phyloP scores from a whole-genome alignment of 495 filamentous ascomycete genomes.

The Tuber magnatum region DNA sequence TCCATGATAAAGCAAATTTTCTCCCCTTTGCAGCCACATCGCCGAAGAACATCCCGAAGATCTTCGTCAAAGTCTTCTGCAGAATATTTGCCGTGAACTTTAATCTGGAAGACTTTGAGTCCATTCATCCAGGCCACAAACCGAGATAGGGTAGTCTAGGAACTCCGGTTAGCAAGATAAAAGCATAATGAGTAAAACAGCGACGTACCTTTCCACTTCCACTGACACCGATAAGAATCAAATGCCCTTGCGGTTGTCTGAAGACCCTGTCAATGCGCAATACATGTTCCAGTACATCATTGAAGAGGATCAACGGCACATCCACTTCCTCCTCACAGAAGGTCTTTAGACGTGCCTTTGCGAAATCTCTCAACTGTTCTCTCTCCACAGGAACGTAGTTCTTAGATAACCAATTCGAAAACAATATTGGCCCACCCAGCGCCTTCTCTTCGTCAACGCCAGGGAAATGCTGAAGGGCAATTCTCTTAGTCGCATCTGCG shows the following conservation, averaged over 20 bases:
- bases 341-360: slow-evolving; percentile 91
- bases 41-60: slow-evolving; percentile 81
- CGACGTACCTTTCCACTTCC: slow-evolving; percentile 70
- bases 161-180: slow-evolving; percentile 21
- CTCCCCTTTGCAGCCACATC: slow-evolving; percentile 93
- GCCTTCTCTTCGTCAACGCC: slow-evolving; percentile 81
- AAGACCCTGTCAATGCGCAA: slow-evolving; percentile 97
- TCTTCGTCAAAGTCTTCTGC: slow-evolving; percentile 99
- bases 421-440: slow-evolving; percentile 87
- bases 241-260: slow-evolving; percentile 92
- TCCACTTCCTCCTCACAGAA: slow-evolving; percentile 99
- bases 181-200: not conserved
- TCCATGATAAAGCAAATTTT: slow-evolving; percentile 99
- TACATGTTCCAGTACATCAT: slow-evolving; percentile 96
- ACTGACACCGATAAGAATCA: slow-evolving; percentile 96
- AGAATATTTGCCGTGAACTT: slow-evolving; percentile 97
- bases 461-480: slow-evolving; percentile 87
- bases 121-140: slow-evolving; percentile 99
- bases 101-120: slow-evolving; percentile 97
- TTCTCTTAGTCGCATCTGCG: slow-evolving; percentile 68
- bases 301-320: slow-evolving; percentile 93
- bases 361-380: slow-evolving; percentile 88
- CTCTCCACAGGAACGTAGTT: slow-evolving; percentile 95
- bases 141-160: slow-evolving; percentile 76
- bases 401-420: slow-evolving; percentile 99